Percentiles rank a stretch among this genome's conserved stretches.
Conservation (phyloP, 257 asterid species). For the Lavandula angustifolia region DNA sequence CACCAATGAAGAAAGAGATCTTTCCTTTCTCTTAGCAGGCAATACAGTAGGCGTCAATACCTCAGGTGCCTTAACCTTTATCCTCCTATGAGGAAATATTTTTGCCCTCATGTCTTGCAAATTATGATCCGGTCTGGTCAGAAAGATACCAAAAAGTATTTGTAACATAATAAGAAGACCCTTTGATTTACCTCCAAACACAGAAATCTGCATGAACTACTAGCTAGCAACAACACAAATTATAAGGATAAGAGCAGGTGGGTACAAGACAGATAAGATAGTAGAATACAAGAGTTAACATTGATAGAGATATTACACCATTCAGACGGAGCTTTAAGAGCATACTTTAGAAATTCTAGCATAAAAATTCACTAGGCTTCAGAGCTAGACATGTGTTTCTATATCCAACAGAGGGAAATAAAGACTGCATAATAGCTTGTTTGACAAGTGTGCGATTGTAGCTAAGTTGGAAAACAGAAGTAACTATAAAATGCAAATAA, state of each 20-base stretch:
- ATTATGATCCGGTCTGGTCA: slow-evolving; percentile 58
- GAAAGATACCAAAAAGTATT: background rate
- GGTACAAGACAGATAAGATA: slow-evolving; percentile 1
- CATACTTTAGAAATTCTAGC: background rate
- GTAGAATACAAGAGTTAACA: background rate
- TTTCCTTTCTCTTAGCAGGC: slow-evolving; percentile 66
- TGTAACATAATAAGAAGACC: slow-evolving; percentile 9
- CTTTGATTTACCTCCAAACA: slow-evolving; percentile 8
- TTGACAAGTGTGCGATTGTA: slow-evolving; percentile 7
- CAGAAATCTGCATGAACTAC: slow-evolving; percentile 18
- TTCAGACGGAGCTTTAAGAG: too few relatives aligned
- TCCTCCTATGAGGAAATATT: slow-evolving; percentile 59
- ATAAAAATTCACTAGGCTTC: slow-evolving; percentile 4
- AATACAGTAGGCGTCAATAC: slow-evolving; percentile 39
- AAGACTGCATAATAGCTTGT: slow-evolving; percentile 8
- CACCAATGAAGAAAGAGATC: slow-evolving; percentile 64
- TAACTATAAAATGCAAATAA: slow-evolving; percentile 3
- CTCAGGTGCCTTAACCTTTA: slow-evolving; percentile 45
- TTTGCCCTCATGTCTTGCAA: slow-evolving; percentile 58
- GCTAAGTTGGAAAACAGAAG: too few relatives aligned
- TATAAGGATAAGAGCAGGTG: background rate
- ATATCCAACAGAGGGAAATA: slow-evolving; percentile 14
- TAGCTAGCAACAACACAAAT: background rate
- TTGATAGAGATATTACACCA: too few relatives aligned
- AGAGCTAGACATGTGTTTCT: background rate